These are phyloP conservation scores for Sporothrix brunneoviolacea DNA, from an alignment of 2,329 filamentous ascomycete species.

Conservation along the genomic window DNA sequence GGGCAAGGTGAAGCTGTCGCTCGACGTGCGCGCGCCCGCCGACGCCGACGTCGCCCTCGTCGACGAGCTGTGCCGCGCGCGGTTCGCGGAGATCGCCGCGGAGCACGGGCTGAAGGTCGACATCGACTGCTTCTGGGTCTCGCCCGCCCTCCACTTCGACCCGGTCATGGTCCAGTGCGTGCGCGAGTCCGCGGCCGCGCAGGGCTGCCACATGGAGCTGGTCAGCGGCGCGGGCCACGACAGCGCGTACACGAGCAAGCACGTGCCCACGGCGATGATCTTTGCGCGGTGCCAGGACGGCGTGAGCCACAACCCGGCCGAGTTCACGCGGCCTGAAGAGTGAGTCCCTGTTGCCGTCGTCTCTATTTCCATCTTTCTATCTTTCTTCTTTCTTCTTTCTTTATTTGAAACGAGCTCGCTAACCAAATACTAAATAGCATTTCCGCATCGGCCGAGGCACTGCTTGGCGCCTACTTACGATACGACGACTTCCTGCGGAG, in stretches of 20 bases:
- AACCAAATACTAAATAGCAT: no score
- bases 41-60: conserved; percentile 52
- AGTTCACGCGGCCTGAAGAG: conserved; percentile 55
- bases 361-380: no score
- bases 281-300: conserved; percentile 59
- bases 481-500: conserved; percentile 16
- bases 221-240: conserved; percentile 37
- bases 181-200: not conserved
- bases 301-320: conserved; percentile 57
- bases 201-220: conserved; percentile 12
- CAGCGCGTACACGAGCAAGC: conserved; percentile 53
- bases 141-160: conserved; percentile 16
- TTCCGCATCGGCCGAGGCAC: conserved; percentile 10
- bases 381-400: no score
- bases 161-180: conserved; percentile 17
- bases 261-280: conserved; percentile 60
- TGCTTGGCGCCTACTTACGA: conserved; percentile 15
- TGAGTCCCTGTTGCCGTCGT: no score
- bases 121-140: conserved; percentile 16
- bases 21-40: conserved; percentile 58
- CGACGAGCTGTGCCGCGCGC: conserved; percentile 30
- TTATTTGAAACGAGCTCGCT: no score
- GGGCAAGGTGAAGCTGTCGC: conserved; percentile 57
- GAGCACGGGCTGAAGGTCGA: conserved; percentile 9
- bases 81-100: conserved; percentile 11